Base-by-base conservation (phyloP, 2,329 filamentous ascomycete species). In the Penicillium decumbens region DNA sequence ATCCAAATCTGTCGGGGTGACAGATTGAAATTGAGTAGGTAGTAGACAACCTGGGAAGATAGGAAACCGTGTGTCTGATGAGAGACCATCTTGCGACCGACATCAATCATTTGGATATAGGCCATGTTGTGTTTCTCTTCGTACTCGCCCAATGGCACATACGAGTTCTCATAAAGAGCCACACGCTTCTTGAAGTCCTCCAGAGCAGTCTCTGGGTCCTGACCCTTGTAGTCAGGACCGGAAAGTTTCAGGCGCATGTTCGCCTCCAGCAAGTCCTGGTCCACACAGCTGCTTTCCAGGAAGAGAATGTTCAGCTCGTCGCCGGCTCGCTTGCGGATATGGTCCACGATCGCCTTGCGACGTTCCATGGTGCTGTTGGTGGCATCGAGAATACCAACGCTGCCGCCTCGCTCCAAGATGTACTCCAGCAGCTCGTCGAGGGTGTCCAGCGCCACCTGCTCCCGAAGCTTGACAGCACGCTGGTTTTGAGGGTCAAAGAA, bases 1-100 rank as follows among this genome's bases (percentile, higher is more conserved):
- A 98, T 95, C 93, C 93, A 98, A 53, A 98, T 97, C 70, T 96
- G 92, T 47, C 93, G 81, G 0, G 93, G 91, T 0, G 92, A 89
- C 13, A 98, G 80, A 62, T 98, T 97, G 78, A 98, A 98, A 61
- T 95, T 97, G 40, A 93, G 87, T 8, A 98, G 79, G 64, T 97
- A 98, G 57, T 91, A 95, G 49, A 93, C 90, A 47, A 95, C 93
- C 55, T 93, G 89, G 33, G 88, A 88, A 49, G 90, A 90, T 42
- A 98, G 78, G 70, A 98, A 98, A 5, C 93, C 93, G 58, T 87
- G 87, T 53, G 96, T 84, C 54, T 93, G 88, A 67, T 95, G 88
- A 41, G 92, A 88, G 38, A 97, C 84, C 53, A 97, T 81, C 71
- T 98, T 98, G 53, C 92, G 84, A 37, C 93, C 93, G 2, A 98